These are phyloP conservation scores for Marchantia polymorpha DNA, from an alignment of 225 moss, liverwort and hornwort species.

Conservation along the genomic window DNA sequence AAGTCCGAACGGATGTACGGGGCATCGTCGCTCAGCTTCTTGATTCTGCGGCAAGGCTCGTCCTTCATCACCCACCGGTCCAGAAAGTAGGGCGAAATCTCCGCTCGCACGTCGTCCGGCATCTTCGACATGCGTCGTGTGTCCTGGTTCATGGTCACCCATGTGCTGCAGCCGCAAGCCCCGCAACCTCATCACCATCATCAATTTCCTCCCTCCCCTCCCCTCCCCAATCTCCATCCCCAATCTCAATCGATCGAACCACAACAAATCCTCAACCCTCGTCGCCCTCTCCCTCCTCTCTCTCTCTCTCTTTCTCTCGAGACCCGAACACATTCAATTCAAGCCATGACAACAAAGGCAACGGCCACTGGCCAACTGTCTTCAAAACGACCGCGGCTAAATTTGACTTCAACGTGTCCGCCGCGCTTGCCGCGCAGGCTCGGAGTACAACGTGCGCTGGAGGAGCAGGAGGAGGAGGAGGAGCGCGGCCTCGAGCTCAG, in stretches of 20 bases:
- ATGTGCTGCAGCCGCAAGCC: conserved; percentile 50
- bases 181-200: too few species aligned
- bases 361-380: neutral
- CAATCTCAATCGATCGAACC: too few species aligned
- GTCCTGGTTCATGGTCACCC: conserved; percentile 93
- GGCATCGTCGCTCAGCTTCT: conserved; percentile 64
- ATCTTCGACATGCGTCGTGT: conserved; percentile 82
- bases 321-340: neutral
- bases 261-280: too few species aligned
- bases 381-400: neutral
- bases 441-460: too few species aligned
- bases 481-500: too few species aligned
- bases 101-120: conserved; percentile 69
- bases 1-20: conserved; percentile 73
- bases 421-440: neutral
- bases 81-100: conserved; percentile 74
- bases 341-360: neutral
- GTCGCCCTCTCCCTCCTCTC: too few species aligned
- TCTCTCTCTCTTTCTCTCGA: too few species aligned
- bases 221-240: too few species aligned
- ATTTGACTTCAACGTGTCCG: neutral
- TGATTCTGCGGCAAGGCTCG: conserved; percentile 67
- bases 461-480: too few species aligned
- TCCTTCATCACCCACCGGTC: conserved; percentile 58
- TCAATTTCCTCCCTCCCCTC: too few species aligned